A percentile compares a stretch with the other conserved stretches of the same genome.
Evolutionary conservation across 768 basidiomycete genomes (phyloP).

Genomic region (Tricholoma sp.): DNA sequence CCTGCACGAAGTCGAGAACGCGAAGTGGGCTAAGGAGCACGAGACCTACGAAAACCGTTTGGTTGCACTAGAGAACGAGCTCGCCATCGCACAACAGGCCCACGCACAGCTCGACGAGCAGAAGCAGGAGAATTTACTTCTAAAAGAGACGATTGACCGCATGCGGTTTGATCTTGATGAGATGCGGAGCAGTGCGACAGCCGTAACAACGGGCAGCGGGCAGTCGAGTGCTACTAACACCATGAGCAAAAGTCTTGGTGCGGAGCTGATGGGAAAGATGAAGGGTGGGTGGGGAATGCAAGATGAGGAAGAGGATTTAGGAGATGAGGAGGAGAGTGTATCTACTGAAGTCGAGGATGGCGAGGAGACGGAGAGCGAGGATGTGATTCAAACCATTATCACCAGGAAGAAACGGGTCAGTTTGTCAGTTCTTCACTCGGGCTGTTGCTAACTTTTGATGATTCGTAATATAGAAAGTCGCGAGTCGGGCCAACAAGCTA

Average conservation of each 20-base stretch:
- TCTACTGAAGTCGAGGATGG: slow-evolving; percentile 36
- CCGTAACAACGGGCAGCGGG: slow-evolving; percentile 32
- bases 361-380: slow-evolving; percentile 61
- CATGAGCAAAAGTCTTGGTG: slow-evolving; percentile 71
- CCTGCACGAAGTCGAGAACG: slow-evolving; percentile 60
- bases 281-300: slow-evolving; percentile 37
- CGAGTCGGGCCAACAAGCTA: slow-evolving; percentile 49
- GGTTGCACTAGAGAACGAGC: slow-evolving; percentile 63
- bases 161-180: slow-evolving; percentile 95
- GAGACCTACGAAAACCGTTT: slow-evolving; percentile 71
- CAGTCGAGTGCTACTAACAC: slow-evolving; percentile 47
- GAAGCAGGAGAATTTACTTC: slow-evolving; percentile 88
- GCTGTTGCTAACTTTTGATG: slow-evolving; percentile 5
- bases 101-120: slow-evolving; percentile 81
- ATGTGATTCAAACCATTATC: slow-evolving; percentile 85
- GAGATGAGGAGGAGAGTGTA: slow-evolving; percentile 32
- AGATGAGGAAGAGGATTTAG: slow-evolving; percentile 30
- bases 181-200: slow-evolving; percentile 52
- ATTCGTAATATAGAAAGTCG: slow-evolving; percentile 50
- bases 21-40: slow-evolving; percentile 64
- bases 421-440: slow-evolving; percentile 4
- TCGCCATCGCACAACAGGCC: slow-evolving; percentile 63
- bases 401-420: slow-evolving; percentile 64
- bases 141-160: slow-evolving; percentile 95
- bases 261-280: slow-evolving; percentile 65